A percentile compares a stretch with the other conserved stretches of the same genome.
These are phyloP conservation scores for Raffaelea arxii DNA, from an alignment of 2,329 filamentous ascomycete species.

Conservation along the genomic window DNA sequence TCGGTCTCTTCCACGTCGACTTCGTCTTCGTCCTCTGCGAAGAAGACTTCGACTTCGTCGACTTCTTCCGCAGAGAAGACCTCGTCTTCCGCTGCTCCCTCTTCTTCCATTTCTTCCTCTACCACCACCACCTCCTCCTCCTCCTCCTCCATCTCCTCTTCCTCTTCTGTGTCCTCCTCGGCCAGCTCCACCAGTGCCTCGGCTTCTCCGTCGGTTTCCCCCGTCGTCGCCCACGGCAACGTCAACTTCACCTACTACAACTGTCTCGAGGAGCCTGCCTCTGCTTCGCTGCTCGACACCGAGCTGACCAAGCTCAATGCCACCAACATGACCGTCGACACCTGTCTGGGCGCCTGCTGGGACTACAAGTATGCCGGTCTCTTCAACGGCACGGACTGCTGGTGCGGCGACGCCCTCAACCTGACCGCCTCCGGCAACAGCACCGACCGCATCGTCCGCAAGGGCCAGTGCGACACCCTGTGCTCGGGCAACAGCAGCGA, in stretches of 20 bases:
- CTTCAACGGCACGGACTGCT: slow-evolving; percentile 30
- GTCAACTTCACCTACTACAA: slow-evolving; percentile 14
- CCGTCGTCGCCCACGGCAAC: slow-evolving; percentile 4
- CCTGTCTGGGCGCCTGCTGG: slow-evolving; percentile 20
- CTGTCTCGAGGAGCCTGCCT: slow-evolving; percentile 14
- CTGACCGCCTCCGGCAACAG: slow-evolving; percentile 15
- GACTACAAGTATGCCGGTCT: slow-evolving; percentile 25
- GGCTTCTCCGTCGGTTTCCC: not conserved
- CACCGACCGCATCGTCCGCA: slow-evolving; percentile 1
- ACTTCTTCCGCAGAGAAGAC: not conserved
- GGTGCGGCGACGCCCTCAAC: slow-evolving; percentile 22
- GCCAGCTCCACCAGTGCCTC: not conserved
- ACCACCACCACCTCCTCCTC: slow-evolving; percentile 2
- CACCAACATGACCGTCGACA: slow-evolving; percentile 19
- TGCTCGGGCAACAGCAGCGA: slow-evolving; percentile 11
- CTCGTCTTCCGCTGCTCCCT: not conserved
- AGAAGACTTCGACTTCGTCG: not conserved
- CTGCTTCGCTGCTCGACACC: slow-evolving; percentile 9
- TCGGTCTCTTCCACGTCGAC: not conserved
- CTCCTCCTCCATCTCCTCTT: not conserved
- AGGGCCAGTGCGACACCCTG: slow-evolving; percentile 3
- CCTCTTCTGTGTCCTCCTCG: not conserved
- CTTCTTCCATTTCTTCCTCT: slow-evolving; percentile 4
- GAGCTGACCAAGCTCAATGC: slow-evolving; percentile 3
- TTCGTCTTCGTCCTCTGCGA: not conserved